Evolutionary conservation across 164 flowering plant genomes (phyloP).

Genomic region (Magnolia sinica): DNA sequence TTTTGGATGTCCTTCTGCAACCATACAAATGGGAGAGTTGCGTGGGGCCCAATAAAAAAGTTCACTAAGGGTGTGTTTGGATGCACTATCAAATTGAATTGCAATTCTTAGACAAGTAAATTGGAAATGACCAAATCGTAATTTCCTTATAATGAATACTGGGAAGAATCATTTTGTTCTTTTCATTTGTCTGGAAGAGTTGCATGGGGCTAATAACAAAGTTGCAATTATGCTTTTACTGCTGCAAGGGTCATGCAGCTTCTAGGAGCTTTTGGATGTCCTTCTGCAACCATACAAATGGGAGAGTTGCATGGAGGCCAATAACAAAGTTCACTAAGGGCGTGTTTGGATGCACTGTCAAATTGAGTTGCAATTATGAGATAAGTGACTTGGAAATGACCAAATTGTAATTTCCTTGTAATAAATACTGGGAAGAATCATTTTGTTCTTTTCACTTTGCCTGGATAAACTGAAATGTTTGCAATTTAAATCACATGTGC

Average conservation of each 20-base stretch:
- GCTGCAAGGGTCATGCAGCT: constrained; percentile 32
- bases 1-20: constrained; percentile 81
- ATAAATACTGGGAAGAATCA: too few relatives aligned
- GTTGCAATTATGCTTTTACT: not conserved
- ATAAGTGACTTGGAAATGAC: not conserved
- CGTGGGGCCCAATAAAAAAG: not conserved
- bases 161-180: too few relatives aligned
- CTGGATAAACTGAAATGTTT: too few relatives aligned
- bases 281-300: constrained; percentile 46
- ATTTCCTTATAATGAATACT: not conserved
- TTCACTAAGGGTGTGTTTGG: not conserved
- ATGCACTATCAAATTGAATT: not conserved
- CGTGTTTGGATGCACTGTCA: not conserved
- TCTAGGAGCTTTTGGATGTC: constrained; percentile 76
- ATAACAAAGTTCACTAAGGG: not conserved
- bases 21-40: not conserved
- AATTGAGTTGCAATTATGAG: too few relatives aligned
- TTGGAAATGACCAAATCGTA: too few relatives aligned
- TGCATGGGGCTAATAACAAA: too few relatives aligned
- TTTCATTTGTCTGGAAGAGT: too few relatives aligned
- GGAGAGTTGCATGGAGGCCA: not conserved
- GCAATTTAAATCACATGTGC: too few relatives aligned
- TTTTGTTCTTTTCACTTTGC: too few relatives aligned
- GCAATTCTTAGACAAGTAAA: not conserved
- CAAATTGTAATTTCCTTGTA: not conserved